Conservation (phyloP, 345 rosid species). For the Litchi chinensis region DNA sequence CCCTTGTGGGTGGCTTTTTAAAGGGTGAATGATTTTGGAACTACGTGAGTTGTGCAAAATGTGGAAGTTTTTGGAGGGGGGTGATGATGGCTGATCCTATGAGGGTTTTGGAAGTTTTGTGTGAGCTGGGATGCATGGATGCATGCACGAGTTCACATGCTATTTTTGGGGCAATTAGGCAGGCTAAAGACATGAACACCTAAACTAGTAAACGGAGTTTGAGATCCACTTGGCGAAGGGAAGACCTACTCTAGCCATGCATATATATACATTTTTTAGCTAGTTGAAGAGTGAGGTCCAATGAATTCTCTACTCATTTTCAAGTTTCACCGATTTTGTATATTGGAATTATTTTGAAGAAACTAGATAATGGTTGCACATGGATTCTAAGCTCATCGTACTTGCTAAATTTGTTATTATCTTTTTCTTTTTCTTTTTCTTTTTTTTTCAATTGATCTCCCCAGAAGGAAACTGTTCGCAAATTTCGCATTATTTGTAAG, state of each 20-base stretch:
- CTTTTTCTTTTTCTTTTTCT: too few species aligned
- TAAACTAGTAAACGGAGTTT: conserved; percentile 13
- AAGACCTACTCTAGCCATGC: conserved; percentile 16
- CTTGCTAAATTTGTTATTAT: too few species aligned
- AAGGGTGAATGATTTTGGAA: not conserved
- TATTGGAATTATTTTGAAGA: not conserved
- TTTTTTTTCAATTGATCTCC: too few species aligned
- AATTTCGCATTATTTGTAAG: too few species aligned
- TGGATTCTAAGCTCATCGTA: too few species aligned
- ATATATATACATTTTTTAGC: not conserved
- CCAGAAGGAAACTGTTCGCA: too few species aligned
- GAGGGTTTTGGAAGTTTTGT: conserved; percentile 3
- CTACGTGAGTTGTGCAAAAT: not conserved
- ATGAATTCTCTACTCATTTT: too few species aligned
- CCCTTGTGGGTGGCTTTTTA: not conserved
- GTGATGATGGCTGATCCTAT: conserved; percentile 1
- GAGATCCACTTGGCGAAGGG: conserved; percentile 24
- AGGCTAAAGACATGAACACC: not conserved
- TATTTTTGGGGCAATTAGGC: not conserved
- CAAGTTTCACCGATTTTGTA: too few species aligned
- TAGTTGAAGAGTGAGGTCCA: not conserved
- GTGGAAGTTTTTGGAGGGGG: not conserved
- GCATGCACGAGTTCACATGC: conserved; percentile 19
- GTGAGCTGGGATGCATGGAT: not conserved
- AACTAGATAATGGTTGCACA: not conserved